Conservation (phyloP, 768 basidiomycete species). For the Suillus lakei region DNA sequence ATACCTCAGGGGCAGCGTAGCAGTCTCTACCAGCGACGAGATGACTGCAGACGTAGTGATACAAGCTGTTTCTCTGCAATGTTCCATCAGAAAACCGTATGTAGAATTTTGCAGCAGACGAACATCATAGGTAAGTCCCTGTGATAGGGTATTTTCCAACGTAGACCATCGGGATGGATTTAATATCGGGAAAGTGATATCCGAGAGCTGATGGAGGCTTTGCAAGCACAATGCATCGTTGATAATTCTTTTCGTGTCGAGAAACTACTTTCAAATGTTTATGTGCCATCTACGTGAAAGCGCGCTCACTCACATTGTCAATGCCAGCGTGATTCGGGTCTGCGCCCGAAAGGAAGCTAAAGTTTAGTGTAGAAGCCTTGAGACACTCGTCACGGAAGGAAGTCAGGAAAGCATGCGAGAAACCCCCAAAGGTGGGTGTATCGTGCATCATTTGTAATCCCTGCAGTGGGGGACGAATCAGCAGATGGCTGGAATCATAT, state of each 20-base stretch:
- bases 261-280: constrained; percentile 35
- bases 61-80: constrained; percentile 39
- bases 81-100: constrained; percentile 15
- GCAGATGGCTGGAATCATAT: background rate
- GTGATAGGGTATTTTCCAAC: constrained; percentile 27
- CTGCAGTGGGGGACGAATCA: constrained; percentile 38
- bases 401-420: constrained; percentile 60
- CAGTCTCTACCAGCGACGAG: constrained; percentile 60
- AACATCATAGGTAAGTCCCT: constrained; percentile 25
- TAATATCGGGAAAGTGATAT: constrained; percentile 56
- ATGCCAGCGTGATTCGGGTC: constrained; percentile 36
- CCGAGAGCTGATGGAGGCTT: constrained; percentile 51
- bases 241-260: constrained; percentile 47
- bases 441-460: constrained; percentile 75
- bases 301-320: constrained; percentile 50
- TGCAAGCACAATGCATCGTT: constrained; percentile 69
- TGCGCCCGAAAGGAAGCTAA: constrained; percentile 59
- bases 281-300: constrained; percentile 9
- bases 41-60: constrained; percentile 62
- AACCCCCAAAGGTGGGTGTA: constrained; percentile 65
- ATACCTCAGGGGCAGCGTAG: constrained; percentile 64
- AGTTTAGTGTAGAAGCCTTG: constrained; percentile 61
- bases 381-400: constrained; percentile 69
- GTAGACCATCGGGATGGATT: constrained; percentile 48
- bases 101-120: constrained; percentile 31